phyloP scores from a whole-genome alignment of 345 rosid species.

The Gossypium turneri region DNA sequence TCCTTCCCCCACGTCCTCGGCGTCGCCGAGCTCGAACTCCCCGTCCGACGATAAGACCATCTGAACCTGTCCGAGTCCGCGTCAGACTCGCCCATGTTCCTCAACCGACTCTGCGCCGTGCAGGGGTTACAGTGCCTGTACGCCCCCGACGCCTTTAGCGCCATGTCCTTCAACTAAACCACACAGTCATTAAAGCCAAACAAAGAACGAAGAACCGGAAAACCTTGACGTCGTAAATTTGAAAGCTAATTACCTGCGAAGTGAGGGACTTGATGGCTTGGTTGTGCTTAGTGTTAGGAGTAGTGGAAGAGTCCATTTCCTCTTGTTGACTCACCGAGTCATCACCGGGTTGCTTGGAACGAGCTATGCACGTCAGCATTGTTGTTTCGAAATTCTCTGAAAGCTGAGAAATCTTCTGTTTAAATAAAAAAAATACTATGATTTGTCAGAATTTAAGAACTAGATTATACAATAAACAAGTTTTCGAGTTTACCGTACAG shows the following conservation, averaged over 20 bases:
- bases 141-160: conserved; percentile 84
- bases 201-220: background rate
- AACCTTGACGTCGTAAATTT: background rate
- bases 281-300: conserved; percentile 25
- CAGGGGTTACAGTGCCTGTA: conserved; percentile 82
- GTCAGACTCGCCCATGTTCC: conserved; percentile 48
- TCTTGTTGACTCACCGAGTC: conserved; percentile 58
- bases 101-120: conserved; percentile 52
- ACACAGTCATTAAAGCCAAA: background rate
- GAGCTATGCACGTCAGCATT: conserved; percentile 97
- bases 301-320: conserved; percentile 34
- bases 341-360: conserved; percentile 72
- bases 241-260: conserved; percentile 54
- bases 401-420: background rate
- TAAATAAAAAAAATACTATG: background rate
- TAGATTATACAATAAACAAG: background rate
- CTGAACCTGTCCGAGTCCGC: conserved; percentile 69
- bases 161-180: conserved; percentile 86
- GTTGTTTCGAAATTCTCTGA: conserved; percentile 18
- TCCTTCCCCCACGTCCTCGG: conserved; percentile 74
- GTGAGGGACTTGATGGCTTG: conserved; percentile 66
- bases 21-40: conserved; percentile 68
- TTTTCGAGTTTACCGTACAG: conserved; percentile 4
- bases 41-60: conserved; percentile 64
- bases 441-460: background rate